Conservation (phyloP, 2,329 filamentous ascomycete genomes). For the Pseudogymnoascus sp. region DNA sequence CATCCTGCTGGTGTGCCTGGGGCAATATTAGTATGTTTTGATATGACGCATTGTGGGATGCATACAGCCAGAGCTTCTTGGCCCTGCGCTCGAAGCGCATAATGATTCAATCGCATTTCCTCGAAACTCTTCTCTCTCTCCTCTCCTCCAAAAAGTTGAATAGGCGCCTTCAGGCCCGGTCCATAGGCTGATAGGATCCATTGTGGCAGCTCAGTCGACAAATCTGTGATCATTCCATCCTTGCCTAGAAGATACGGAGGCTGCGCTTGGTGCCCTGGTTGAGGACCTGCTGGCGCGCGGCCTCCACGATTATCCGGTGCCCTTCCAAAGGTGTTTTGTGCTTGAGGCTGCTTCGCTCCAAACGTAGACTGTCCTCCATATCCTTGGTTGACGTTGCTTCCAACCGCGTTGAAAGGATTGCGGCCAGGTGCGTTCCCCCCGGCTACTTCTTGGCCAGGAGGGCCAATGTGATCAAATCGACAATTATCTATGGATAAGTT, state of each 20-base stretch:
- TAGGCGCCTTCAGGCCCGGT: constrained; percentile 66
- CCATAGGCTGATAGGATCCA: constrained; percentile 87
- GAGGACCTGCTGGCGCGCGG: constrained; percentile 9
- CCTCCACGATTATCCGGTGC: not conserved
- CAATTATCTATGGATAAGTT: constrained; percentile 37
- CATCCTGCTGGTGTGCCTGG: constrained; percentile 52
- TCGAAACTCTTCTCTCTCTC: constrained; percentile 80
- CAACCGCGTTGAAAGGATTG: constrained; percentile 15
- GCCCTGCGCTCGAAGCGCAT: constrained; percentile 39
- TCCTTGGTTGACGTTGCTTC: constrained; percentile 15
- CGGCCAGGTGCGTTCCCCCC: not conserved
- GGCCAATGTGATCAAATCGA: constrained; percentile 41
- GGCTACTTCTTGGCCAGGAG: constrained; percentile 6
- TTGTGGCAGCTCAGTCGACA: constrained; percentile 62
- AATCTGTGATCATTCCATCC: constrained; percentile 55
- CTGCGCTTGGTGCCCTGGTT: constrained; percentile 5
- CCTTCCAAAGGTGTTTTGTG: constrained; percentile 10
- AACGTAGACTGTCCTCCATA: not conserved
- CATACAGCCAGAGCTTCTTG: constrained; percentile 20
- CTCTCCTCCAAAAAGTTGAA: constrained; percentile 74
- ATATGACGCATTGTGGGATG: not conserved
- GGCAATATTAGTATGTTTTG: constrained; percentile 12
- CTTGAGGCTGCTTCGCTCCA: constrained; percentile 12
- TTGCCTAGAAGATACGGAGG: constrained; percentile 23
- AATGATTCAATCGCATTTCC: constrained; percentile 75